A percentile compares a stretch with the other conserved stretches of the same genome.
phyloP scores from a whole-genome alignment of 257 asterid genomes.

The Paraleonurus japonicus region DNA sequence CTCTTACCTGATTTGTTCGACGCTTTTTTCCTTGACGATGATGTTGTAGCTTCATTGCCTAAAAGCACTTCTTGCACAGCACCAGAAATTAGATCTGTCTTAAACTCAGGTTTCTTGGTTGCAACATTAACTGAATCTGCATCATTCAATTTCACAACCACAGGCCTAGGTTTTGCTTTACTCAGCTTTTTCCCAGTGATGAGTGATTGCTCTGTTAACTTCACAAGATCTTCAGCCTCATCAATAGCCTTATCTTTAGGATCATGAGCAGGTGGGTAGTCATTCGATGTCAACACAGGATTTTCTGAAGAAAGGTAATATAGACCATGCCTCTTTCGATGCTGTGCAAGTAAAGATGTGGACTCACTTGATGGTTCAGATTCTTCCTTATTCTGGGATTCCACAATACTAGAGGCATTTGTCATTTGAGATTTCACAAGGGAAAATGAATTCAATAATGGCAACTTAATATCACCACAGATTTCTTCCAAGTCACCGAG shows the following conservation, averaged over 20 bases:
- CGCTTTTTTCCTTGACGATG: constrained; percentile 49
- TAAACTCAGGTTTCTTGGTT: constrained; percentile 37
- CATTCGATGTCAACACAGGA: constrained; percentile 42
- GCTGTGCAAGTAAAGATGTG: constrained; percentile 76
- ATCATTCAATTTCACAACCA: constrained; percentile 84
- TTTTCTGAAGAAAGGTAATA: constrained; percentile 74
- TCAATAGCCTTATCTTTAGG: constrained; percentile 45
- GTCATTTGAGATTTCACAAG: constrained; percentile 45
- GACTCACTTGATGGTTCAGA: constrained; percentile 54
- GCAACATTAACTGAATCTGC: constrained; percentile 42
- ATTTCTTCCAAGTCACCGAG: constrained; percentile 70
- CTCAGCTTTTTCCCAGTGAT: constrained; percentile 51
- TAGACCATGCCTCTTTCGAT: constrained; percentile 81
- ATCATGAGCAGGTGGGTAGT: constrained; percentile 78
- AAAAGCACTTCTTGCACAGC: constrained; percentile 83
- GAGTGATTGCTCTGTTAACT: constrained; percentile 75
- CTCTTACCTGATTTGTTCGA: constrained; percentile 49
- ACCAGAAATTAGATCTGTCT: constrained; percentile 68
- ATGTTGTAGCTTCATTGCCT: constrained; percentile 67
- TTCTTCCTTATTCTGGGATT: constrained; percentile 51
- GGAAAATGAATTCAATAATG: constrained; percentile 58
- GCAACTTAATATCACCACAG: constrained; percentile 57
- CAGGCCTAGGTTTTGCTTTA: constrained; percentile 76
- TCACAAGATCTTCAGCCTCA: constrained; percentile 58
- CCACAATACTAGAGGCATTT: constrained; percentile 31